A percentile compares a stretch with the other conserved stretches of the same genome.
phyloP scores from a whole-genome alignment of 1,284 basidiomycete species.

The Microbotryomycetes sp. region DNA sequence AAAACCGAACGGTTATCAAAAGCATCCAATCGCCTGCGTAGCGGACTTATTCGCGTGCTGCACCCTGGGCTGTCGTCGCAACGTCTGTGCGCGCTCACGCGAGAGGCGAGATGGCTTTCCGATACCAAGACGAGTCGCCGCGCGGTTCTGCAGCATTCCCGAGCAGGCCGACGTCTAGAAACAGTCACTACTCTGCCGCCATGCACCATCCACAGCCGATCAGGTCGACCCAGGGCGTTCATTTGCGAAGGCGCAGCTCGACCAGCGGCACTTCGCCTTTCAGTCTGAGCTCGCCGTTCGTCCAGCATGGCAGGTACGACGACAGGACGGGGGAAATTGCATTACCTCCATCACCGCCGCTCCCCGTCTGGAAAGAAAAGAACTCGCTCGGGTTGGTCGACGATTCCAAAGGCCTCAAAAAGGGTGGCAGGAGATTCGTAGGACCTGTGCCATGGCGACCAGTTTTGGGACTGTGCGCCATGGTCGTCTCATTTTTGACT shows the following conservation, averaged over 20 bases:
- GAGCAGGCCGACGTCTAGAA: neutral
- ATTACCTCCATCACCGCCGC: slow-evolving; percentile 22
- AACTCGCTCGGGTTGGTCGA: slow-evolving; percentile 11
- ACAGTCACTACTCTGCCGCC: neutral
- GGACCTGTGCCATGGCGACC: slow-evolving; percentile 23
- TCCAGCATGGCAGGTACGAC: slow-evolving; percentile 15
- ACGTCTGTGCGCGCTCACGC: no score
- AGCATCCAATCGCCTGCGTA: no score
- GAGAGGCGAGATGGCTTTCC: neutral
- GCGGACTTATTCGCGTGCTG: no score
- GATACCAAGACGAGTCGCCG: neutral
- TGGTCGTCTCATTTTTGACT: slow-evolving; percentile 14
- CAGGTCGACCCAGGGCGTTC: neutral
- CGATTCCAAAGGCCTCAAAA: neutral
- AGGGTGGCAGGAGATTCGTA: slow-evolving; percentile 8
- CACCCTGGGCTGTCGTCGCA: no score
- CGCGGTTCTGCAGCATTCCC: neutral
- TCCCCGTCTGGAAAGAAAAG: slow-evolving; percentile 23
- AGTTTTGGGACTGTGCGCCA: slow-evolving; percentile 2
- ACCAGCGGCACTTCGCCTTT: neutral
- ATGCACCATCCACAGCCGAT: slow-evolving; percentile 1
- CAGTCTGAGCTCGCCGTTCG: slow-evolving; percentile 3
- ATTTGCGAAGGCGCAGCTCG: slow-evolving; percentile 22
- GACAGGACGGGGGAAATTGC: slow-evolving; percentile 23
- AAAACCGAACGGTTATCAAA: no score